Base-by-base conservation (phyloP, 768 basidiomycete species). In the Gymnopilus junonius region DNA sequence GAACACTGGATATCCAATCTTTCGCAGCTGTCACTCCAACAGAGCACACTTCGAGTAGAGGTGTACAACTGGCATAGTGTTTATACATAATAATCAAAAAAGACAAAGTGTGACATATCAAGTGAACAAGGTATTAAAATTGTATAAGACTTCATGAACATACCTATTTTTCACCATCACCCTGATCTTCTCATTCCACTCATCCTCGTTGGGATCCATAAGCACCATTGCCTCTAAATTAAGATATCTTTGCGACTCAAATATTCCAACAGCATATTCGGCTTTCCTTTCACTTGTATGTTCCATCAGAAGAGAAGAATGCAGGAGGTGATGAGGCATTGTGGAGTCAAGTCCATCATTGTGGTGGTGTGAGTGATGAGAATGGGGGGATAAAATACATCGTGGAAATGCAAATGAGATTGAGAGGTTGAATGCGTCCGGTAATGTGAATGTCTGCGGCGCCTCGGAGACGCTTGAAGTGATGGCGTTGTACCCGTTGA, bases 181-280 rank as follows among this genome's bases (percentile, higher is more conserved):
- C 4, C 78, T 79, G 27, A 81, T 80, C 58, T 75, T 74, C 42
- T 76, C 75, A 4, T 82, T 82, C 55, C 82, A 79, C 17, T 72
- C 71, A 15, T 79, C 79, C 2, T 77, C 75, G 59, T 81, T 71
- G 1, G 85, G 85, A 62, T 89, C 86, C 32, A 75, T 72, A 35
- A 87, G 72, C 39, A 83, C 73, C 32, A 75, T 83, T 25, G 84
- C 82, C 69, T 92, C 90, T 2, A 92, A 76, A 64, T 91, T 85
- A 59, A 91, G 76, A 70, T 91, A 92, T 29, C 85, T 75, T 67
- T 91, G 86, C 2, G 84, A 85, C 76, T 92, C 91, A 62, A 92
- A 92, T 14, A 90, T 85, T 1, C 89, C 91, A 0, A 92, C 91
- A 0, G 83, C 83, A 29, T 80, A 76, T 68, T 91, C 87, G 23